Evolutionary conservation across 2,329 filamentous ascomycete species (phyloP).

Genomic region (Ascochyta lentis): DNA sequence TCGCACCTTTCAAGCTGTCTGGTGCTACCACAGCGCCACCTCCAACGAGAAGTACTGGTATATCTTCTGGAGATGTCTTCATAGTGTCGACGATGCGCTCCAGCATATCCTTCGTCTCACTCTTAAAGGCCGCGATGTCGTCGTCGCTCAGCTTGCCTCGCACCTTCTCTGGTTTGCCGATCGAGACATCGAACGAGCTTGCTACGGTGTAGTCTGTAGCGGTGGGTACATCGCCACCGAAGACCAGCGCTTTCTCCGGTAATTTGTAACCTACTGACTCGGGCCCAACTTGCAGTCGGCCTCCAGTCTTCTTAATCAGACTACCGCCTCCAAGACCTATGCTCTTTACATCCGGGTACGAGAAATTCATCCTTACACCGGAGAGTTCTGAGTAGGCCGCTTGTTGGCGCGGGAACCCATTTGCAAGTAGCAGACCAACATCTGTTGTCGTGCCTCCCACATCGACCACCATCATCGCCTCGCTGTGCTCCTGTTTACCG

Average conservation of each 20-base stretch:
- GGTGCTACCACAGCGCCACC: slow-evolving; percentile 68
- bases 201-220: slow-evolving; percentile 63
- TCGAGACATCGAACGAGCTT: slow-evolving; percentile 42
- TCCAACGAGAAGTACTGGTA: slow-evolving; percentile 68
- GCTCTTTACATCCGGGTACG: slow-evolving; percentile 62
- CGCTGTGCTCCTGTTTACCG: slow-evolving; percentile 36
- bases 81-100: slow-evolving; percentile 66
- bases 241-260: slow-evolving; percentile 60
- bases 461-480: slow-evolving; percentile 68
- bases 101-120: slow-evolving; percentile 58
- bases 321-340: slow-evolving; percentile 67
- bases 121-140: slow-evolving; percentile 51
- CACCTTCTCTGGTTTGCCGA: slow-evolving; percentile 53
- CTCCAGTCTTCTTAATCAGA: slow-evolving; percentile 54
- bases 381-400: slow-evolving; percentile 68
- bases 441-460: slow-evolving; percentile 72
- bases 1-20: slow-evolving; percentile 62
- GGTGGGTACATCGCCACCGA: slow-evolving; percentile 64
- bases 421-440: slow-evolving; percentile 65
- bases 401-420: slow-evolving; percentile 68
- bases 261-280: slow-evolving; percentile 68
- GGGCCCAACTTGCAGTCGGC: slow-evolving; percentile 60
- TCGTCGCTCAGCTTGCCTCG: slow-evolving; percentile 42
- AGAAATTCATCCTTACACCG: slow-evolving; percentile 67
- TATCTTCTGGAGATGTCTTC: slow-evolving; percentile 66